Evolutionary conservation across 805 yeast genomes (phyloP), one percentile per base, ranked within the genome.

Genomic region (Spathaspora arborariae): DNA sequence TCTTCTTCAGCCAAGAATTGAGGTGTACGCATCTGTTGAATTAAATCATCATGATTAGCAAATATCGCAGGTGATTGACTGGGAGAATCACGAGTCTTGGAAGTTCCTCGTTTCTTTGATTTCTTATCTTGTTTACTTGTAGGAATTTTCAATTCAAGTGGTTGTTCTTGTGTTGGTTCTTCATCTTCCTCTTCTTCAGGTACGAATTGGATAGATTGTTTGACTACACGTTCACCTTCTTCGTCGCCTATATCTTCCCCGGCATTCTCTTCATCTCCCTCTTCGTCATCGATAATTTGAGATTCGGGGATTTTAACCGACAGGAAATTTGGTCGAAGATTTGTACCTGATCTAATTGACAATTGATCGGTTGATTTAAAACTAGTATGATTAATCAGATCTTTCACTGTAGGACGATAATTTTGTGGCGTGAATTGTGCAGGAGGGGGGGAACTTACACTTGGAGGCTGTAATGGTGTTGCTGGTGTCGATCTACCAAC

Each of bases 221-320:
- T 78, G 19, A 43, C 47, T 76, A 78, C 80, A 15, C 77, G 78
- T 0, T 83, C 87, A 48, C 82, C 83, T 19, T 48, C 58, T 4
- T 52, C 57, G 22, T 56, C 70, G 8, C 81, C 82, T 5, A 78
- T 80, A 16, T 76, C 78, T 0, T 84, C 87, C 46, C 81, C 83
- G 45, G 81, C 86, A 11, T 59, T 67, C 13, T 87, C 90, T 30
- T 30, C 35, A 18, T 78, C 78, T 0, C 85, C 88, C 18, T 78
- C 78, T 0, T 85, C 88, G 50, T 83, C 85, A 48, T 83, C 88
- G 41, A 82, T 65, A 1, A 85, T 75, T 50, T 75, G 80, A 0
- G 92, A 79, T 50, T 79, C 75, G 1, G 94, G 94, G 42, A 85
- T 74, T 42, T 85, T 82, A 38, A 81, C 84, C 2, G 92, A 84